Percentiles rank a stretch among this genome's conserved stretches.
These are phyloP conservation scores for Aspergillus ruber DNA, from an alignment of 2,329 filamentous ascomycete species.

Conservation along the genomic window DNA sequence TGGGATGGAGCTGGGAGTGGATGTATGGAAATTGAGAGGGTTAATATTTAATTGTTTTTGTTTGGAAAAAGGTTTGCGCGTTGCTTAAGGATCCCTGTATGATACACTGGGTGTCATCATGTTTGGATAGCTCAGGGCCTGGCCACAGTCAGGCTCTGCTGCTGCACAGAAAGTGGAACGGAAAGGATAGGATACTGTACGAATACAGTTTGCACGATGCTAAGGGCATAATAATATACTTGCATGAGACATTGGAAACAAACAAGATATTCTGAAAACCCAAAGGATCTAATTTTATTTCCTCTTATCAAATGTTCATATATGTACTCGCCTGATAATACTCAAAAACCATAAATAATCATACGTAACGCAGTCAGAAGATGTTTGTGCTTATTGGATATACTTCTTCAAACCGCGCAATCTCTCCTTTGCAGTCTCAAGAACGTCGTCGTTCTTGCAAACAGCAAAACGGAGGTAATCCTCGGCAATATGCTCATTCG, in stretches of 20 bases:
- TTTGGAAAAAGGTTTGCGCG: background rate
- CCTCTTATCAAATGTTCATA: background rate
- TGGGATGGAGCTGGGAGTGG: slow-evolving; percentile 28
- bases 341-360: too few relatives aligned
- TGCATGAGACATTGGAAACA: too few relatives aligned
- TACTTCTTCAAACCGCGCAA: slow-evolving; percentile 68
- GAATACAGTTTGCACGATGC: too few relatives aligned
- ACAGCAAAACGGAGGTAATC: slow-evolving; percentile 94
- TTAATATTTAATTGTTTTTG: slow-evolving; percentile 8
- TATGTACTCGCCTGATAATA: background rate
- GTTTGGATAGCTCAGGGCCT: too few relatives aligned
- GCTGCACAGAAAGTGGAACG: too few relatives aligned
- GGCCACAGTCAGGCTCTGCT: too few relatives aligned
- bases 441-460: slow-evolving; percentile 84
- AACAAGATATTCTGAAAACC: background rate
- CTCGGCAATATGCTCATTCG: slow-evolving; percentile 77
- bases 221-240: too few relatives aligned
- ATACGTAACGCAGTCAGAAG: too few relatives aligned
- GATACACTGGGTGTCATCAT: background rate
- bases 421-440: slow-evolving; percentile 71
- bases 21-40: slow-evolving; percentile 26
- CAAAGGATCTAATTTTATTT: background rate
- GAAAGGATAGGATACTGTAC: too few relatives aligned
- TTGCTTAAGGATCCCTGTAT: background rate
- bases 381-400: slow-evolving; percentile 36